Conservation (phyloP, 805 yeast species). For the Candida alai region DNA sequence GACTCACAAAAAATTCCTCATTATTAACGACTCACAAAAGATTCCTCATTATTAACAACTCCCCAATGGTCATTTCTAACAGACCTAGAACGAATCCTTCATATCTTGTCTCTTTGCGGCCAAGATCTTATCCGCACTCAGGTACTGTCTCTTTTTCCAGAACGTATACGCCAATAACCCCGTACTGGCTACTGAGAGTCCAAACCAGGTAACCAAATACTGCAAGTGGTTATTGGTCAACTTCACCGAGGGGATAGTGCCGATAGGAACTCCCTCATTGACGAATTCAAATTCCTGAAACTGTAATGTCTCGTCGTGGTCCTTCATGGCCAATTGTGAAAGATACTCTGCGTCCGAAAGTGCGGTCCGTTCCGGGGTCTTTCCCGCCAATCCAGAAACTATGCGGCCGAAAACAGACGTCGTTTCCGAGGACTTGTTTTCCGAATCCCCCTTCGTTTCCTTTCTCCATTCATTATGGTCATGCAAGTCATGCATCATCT, state of each 20-base stretch:
- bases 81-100: no score
- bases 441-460: conserved; percentile 4
- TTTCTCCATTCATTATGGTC: conserved; percentile 56
- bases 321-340: conserved; percentile 18
- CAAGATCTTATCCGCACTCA: conserved; percentile 37
- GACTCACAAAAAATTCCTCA: no score
- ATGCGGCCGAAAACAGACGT: conserved; percentile 15
- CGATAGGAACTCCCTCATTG: conserved; percentile 87
- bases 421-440: conserved; percentile 8
- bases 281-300: conserved; percentile 52
- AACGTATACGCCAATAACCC: conserved; percentile 49
- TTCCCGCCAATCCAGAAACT: no score
- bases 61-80: no score
- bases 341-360: conserved; percentile 14
- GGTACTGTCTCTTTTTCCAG: conserved; percentile 25
- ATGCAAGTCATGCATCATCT: conserved; percentile 62
- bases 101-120: conserved; percentile 38
- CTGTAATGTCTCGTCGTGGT: conserved; percentile 30
- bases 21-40: no score
- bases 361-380: no score
- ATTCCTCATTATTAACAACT: no score
- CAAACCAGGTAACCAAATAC: conserved; percentile 93
- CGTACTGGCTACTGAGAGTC: conserved; percentile 70
- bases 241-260: conserved; percentile 74
- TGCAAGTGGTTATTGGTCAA: conserved; percentile 88